Base-by-base conservation (phyloP, 805 yeast species). In the Ogataea neopini region DNA sequence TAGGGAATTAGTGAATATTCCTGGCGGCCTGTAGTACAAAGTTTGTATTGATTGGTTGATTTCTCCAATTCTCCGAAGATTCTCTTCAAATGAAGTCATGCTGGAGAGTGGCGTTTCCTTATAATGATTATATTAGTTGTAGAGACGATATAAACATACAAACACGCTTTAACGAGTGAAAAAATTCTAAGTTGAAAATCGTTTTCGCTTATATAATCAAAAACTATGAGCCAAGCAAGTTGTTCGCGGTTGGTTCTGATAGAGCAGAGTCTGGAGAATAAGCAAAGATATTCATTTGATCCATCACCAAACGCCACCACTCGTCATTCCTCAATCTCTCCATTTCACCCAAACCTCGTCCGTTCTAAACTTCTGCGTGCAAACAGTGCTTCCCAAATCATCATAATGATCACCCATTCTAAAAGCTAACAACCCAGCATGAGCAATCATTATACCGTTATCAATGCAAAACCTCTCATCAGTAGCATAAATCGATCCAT, bases 401-500 rank as follows among this genome's bases (percentile, higher is more conserved):
- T 70, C 76, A 2, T 80, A 79, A 17, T 43, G 42, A 47, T 80
- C 81, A 1, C 97, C 97, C 76, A 84, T 86, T 57, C 98, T 74
- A 61, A 81, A 90, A 44, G 86, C 88, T 49, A 94, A 66, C 40
- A 94, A 70, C 0, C 99, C 99, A 0, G 99, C 98, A 61, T 94
- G 99, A 0, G 99, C 99, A 59, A 94, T 94, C 99, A 94, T 94
- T 32, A 92, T 94, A 9, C 99, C 99, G 61, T 94, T 94, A 64
- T 94, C 99, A 37, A 94, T 94, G 68, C 99, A 94, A 63, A 94
- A 92, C 49, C 98, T 70, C 62, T 94, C 98, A 66, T 94, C 99
- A 0, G 99, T 94, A 2, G 99, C 97, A 63, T 76, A 89, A 3
- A 94, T 84, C n/a, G 80, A 75, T 0, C 98, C 98, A 55, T 83